phyloP scores from a whole-genome alignment of 2,329 filamentous ascomycete genomes.

The Pseudonectria buxi region DNA sequence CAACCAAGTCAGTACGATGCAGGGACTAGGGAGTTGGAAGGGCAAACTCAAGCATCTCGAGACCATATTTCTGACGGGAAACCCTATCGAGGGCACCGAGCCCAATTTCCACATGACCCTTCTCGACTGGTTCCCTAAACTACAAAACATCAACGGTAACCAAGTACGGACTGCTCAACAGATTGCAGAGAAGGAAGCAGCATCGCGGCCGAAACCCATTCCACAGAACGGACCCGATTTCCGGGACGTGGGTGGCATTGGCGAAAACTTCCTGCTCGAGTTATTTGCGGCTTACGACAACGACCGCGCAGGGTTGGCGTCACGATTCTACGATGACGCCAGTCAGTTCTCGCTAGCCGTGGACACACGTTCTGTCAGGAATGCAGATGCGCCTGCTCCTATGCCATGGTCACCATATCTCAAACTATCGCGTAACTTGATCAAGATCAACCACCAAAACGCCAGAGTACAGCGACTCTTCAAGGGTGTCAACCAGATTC shows the following conservation, averaged over 20 bases:
- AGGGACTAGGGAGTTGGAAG: conserved; percentile 67
- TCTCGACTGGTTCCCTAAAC: conserved; percentile 73
- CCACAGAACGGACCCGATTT: conserved; percentile 61
- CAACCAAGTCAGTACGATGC: conserved; percentile 67
- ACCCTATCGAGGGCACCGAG: conserved; percentile 59
- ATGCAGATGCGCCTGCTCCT: conserved; percentile 32
- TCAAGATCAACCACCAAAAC: conserved; percentile 55
- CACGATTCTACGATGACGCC: conserved; percentile 66
- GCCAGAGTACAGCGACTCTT: conserved; percentile 60
- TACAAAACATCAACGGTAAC: conserved; percentile 68
- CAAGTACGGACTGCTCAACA: conserved; percentile 69
- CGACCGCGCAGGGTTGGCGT: conserved; percentile 56
- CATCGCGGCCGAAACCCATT: conserved; percentile 49
- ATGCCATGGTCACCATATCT: conserved; percentile 70
- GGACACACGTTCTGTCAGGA: conserved; percentile 53
- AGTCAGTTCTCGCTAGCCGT: conserved; percentile 72
- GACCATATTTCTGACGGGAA: conserved; percentile 71
- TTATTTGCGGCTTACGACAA: conserved; percentile 71
- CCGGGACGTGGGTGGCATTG: conserved; percentile 65
- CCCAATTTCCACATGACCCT: conserved; percentile 62
- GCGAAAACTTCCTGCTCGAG: conserved; percentile 66
- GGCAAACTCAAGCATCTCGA: conserved; percentile 72
- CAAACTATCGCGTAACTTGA: conserved; percentile 70
- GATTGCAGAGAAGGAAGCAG: conserved; percentile 47
- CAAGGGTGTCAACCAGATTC: conserved; percentile 58